These are phyloP conservation scores for Farysia itapuensis DNA, from an alignment of 1,284 basidiomycete genomes.

Conservation along the genomic window DNA sequence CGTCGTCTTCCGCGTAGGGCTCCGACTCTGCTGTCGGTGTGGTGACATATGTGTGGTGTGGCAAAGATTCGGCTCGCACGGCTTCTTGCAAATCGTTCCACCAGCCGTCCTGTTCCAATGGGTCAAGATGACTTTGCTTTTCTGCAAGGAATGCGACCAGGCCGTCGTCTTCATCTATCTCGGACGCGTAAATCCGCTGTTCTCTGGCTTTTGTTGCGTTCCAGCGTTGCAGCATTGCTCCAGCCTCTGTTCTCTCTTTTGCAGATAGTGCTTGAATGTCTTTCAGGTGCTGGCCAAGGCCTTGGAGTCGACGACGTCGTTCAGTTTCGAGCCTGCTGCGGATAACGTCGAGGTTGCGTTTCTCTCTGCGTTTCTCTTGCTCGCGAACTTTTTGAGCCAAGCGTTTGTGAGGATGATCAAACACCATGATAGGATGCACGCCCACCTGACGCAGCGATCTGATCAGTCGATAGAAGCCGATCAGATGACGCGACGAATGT, in stretches of 20 bases:
- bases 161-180: too few species aligned
- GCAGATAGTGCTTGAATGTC: conserved; percentile 8
- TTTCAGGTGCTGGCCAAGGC: conserved; percentile 14
- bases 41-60: too few species aligned
- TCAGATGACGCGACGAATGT: conserved; percentile 39
- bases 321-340: conserved; percentile 28
- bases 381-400: conserved; percentile 41
- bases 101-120: too few species aligned
- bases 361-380: conserved; percentile 32
- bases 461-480: conserved; percentile 48
- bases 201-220: too few species aligned
- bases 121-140: too few species aligned
- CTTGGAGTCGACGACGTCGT: conserved; percentile 13
- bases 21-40: too few species aligned
- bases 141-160: too few species aligned
- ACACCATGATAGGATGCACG: conserved; percentile 46
- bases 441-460: conserved; percentile 28
- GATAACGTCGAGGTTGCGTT: conserved; percentile 28
- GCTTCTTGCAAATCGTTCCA: too few species aligned
- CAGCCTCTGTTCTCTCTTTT: conserved; percentile 18
- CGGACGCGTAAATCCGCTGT: too few species aligned
- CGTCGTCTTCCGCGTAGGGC: too few species aligned
- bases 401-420: conserved; percentile 45
- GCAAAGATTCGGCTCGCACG: too few species aligned
- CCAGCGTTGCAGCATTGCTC: conserved; percentile 24